Evolutionary conservation across 164 flowering plant species (phyloP).

Genomic region (Echeveria elegans): DNA sequence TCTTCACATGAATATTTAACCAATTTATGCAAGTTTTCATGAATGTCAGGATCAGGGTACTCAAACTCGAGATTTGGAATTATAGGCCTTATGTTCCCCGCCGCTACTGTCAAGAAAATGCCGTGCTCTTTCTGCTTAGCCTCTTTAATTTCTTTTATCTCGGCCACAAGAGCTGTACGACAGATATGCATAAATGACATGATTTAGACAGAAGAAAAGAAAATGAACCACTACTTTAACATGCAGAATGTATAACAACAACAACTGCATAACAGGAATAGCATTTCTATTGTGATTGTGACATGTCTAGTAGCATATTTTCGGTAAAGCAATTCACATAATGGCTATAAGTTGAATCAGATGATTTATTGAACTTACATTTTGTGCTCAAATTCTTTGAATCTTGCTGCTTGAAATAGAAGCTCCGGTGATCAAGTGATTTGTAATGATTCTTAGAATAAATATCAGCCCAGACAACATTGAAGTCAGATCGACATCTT

Average conservation of each 20-base stretch:
- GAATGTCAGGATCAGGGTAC: constrained; percentile 23
- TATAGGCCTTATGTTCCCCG: constrained; percentile 34
- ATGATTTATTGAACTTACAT: constrained; percentile 29
- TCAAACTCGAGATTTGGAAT: constrained; percentile 37
- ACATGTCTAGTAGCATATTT: not conserved
- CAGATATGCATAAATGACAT: not conserved
- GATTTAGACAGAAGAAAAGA: not conserved
- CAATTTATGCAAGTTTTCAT: not conserved
- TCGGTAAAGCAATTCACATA: not conserved
- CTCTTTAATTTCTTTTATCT: constrained; percentile 57
- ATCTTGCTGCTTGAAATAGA: constrained; percentile 74
- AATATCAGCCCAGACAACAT: constrained; percentile 69
- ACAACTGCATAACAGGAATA: not conserved
- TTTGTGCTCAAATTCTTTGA: constrained; percentile 60
- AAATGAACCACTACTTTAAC: not conserved
- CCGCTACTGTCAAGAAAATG: constrained; percentile 31
- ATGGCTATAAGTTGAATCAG: not conserved
- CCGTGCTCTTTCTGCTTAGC: constrained; percentile 41
- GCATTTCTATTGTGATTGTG: not conserved
- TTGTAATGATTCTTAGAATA: constrained; percentile 64
- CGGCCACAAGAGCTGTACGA: constrained; percentile 45
- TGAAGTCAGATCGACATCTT: constrained; percentile 52
- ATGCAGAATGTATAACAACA: not conserved
- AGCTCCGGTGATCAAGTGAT: constrained; percentile 75
- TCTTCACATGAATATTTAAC: not conserved